Conservation (phyloP, 2,329 filamentous ascomycete genomes). For the Didymosphaeria variabile region DNA sequence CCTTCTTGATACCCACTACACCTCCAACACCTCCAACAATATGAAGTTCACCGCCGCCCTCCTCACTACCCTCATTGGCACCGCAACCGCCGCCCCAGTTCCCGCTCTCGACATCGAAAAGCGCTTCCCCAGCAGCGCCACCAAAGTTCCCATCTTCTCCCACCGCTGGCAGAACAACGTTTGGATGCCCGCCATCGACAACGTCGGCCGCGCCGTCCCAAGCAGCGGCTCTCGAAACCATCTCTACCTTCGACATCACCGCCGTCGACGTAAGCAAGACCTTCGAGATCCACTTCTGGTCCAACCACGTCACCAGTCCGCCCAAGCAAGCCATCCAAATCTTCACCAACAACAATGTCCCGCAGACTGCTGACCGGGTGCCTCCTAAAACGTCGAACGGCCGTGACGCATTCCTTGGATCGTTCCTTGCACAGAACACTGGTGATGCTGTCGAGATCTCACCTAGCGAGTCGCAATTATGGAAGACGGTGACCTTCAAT, state of each 20-base stretch:
- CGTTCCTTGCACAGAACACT: not conserved
- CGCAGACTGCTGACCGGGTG: not conserved
- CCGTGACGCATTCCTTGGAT: not conserved
- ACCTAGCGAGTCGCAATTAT: not conserved
- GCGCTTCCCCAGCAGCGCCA: conserved; percentile 2
- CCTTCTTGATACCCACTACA: not conserved
- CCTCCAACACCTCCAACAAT: not conserved
- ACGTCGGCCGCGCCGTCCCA: conserved; percentile 6
- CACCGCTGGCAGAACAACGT: conserved; percentile 3
- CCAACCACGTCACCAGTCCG: not conserved
- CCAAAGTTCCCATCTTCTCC: conserved; percentile 15
- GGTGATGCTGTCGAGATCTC: not conserved
- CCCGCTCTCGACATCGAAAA: conserved; percentile 4
- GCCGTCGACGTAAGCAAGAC: not conserved
- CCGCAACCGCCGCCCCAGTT: conserved; percentile 10
- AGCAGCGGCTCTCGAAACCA: conserved; percentile 3
- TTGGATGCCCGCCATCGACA: not conserved
- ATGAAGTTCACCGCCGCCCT: conserved; percentile 14
- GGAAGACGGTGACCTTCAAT: not conserved
- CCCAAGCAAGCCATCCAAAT: not conserved
- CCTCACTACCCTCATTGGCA: conserved; percentile 12
- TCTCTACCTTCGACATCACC: conserved; percentile 17
- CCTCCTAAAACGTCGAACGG: not conserved
- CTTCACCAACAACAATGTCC: not conserved
- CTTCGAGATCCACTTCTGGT: conserved; percentile 13